These are phyloP conservation scores for Rubroboletus satanas DNA, from an alignment of 768 basidiomycete genomes.

Conservation along the genomic window DNA sequence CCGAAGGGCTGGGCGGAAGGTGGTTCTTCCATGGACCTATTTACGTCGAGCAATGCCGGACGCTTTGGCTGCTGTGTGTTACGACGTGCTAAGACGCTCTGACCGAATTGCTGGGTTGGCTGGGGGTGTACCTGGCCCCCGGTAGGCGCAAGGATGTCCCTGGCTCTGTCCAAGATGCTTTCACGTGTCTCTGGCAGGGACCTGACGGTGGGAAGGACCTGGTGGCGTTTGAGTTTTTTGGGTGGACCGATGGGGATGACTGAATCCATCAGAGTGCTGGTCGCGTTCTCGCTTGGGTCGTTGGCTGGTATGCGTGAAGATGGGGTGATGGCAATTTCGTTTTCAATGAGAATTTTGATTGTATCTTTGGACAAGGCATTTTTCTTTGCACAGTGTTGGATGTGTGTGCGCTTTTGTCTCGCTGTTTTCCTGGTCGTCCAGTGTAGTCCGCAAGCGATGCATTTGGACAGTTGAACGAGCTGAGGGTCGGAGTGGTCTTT, in stretches of 20 bases:
- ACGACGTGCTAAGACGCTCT: constrained; percentile 26
- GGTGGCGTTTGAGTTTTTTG: constrained; percentile 41
- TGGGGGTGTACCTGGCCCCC: constrained; percentile 5
- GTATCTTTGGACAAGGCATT: constrained; percentile 51
- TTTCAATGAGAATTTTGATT: constrained; percentile 46
- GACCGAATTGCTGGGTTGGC: constrained; percentile 34
- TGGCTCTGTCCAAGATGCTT: constrained; percentile 38
- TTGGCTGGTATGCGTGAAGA: neutral
- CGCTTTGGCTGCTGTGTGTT: neutral
- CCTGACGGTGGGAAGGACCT: constrained; percentile 42
- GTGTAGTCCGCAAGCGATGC: constrained; percentile 57
- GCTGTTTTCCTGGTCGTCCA: constrained; percentile 72
- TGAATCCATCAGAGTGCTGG: constrained; percentile 49
- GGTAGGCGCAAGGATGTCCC: constrained; percentile 28
- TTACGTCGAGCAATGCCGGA: neutral
- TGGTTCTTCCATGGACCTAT: constrained; percentile 8
- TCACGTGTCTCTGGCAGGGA: constrained; percentile 45
- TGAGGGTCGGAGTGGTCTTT: constrained; percentile 31
- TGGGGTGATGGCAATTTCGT: constrained; percentile 38
- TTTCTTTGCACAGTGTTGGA: constrained; percentile 67
- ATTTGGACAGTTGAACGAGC: constrained; percentile 48
- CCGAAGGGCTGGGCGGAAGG: constrained; percentile 40
- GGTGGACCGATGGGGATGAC: constrained; percentile 46
- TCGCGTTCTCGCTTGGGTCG: neutral
- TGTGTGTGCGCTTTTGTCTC: constrained; percentile 61